Conservation (phyloP, 306 rosid genomes). For the Astragalus glycyphyllos region DNA sequence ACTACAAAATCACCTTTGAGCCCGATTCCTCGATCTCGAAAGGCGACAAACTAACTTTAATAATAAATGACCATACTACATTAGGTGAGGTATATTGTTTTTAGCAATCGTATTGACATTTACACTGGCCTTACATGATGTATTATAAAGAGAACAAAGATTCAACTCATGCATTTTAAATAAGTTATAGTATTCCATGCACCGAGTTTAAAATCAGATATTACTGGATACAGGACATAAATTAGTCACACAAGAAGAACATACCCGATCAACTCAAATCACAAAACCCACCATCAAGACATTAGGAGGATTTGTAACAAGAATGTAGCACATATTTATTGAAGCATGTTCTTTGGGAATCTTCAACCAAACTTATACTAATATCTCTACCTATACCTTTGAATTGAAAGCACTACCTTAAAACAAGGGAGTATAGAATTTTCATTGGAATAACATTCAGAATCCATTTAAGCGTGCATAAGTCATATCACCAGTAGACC, state of each 20-base stretch:
- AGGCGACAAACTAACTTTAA: neutral
- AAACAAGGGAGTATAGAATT: too few species aligned
- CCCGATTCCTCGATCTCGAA: neutral
- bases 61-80: neutral
- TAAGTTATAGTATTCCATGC: too few species aligned
- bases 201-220: too few species aligned
- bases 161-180: too few species aligned
- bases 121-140: too few species aligned
- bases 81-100: too few species aligned
- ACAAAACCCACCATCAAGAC: slow-evolving; percentile 8
- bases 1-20: neutral
- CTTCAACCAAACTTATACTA: slow-evolving; percentile 24
- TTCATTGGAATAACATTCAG: slow-evolving; percentile 1
- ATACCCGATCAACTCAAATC: neutral
- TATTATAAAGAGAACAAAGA: too few species aligned
- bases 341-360: neutral
- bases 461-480: slow-evolving; percentile 18
- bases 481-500: slow-evolving; percentile 17
- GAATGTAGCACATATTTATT: neutral
- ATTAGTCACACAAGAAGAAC: slow-evolving; percentile 2
- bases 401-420: neutral
- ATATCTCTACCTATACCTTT: neutral
- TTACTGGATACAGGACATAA: neutral
- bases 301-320: neutral
- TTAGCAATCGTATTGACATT: too few species aligned